phyloP scores from a whole-genome alignment of 306 rosid genomes.

The Canavalia ensiformis region DNA sequence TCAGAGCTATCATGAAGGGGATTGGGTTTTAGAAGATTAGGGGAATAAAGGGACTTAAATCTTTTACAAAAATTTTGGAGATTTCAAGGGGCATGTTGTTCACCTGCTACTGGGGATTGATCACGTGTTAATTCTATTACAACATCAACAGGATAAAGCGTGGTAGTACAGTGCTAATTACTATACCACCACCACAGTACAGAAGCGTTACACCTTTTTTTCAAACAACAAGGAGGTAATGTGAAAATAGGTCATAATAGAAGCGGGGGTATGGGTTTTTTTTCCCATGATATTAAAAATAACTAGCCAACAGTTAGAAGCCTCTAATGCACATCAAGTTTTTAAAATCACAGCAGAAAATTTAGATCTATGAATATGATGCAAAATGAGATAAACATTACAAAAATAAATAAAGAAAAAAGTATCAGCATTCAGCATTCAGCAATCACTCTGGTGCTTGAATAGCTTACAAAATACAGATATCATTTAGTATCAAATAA shows the following conservation, averaged over 20 bases:
- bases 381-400: conserved; percentile 5
- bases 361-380: neutral
- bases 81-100: neutral
- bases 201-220: conserved; percentile 22
- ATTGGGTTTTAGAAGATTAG: neutral
- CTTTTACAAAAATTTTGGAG: conserved; percentile 4
- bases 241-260: conserved; percentile 16
- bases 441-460: neutral
- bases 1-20: conserved; percentile 3
- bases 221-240: conserved; percentile 17
- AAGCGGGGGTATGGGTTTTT: neutral
- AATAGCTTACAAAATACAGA: neutral
- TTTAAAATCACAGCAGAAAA: neutral
- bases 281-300: neutral
- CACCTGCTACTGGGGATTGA: neutral
- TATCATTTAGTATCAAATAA: neutral
- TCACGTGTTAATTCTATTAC: conserved; percentile 11
- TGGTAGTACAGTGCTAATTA: neutral
- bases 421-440: neutral
- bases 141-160: conserved; percentile 17
- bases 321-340: neutral
- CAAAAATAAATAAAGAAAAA: neutral
- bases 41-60: neutral
- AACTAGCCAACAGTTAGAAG: neutral
- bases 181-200: neutral